A percentile compares a stretch with the other conserved stretches of the same genome.
phyloP scores from a whole-genome alignment of 306 rosid genomes.

The Hylodesmum podocarpum region DNA sequence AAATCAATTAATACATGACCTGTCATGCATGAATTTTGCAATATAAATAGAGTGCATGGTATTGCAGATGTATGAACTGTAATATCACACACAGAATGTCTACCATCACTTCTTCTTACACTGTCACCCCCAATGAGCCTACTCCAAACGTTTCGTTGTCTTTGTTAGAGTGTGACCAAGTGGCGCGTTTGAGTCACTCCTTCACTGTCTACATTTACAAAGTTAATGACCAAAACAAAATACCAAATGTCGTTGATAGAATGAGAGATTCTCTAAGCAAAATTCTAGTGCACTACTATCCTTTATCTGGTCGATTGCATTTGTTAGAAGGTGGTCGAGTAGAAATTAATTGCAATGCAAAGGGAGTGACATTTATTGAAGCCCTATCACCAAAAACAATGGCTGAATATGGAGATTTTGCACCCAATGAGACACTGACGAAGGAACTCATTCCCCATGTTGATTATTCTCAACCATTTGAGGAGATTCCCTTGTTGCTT shows the following conservation, averaged over 20 bases:
- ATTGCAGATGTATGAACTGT: no score
- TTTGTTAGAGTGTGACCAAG: slow-evolving; percentile 10
- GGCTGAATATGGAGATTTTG: no score
- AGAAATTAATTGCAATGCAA: no score
- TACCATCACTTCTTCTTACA: neutral
- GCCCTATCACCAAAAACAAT: no score
- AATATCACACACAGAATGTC: no score
- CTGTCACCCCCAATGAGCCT: neutral
- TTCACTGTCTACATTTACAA: slow-evolving; percentile 14
- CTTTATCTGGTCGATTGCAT: neutral
- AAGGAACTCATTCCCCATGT: neutral
- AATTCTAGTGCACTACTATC: slow-evolving; percentile 12
- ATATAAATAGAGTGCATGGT: no score
- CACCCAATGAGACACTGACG: neutral
- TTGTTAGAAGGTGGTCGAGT: neutral
- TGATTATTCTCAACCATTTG: neutral
- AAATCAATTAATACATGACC: no score
- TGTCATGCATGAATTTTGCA: no score
- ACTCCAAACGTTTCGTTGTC: neutral
- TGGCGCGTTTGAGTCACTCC: neutral
- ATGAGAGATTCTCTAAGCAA: slow-evolving; percentile 12
- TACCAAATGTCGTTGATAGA: neutral
- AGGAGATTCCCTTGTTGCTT: neutral
- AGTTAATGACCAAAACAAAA: neutral
- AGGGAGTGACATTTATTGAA: no score